A percentile compares a stretch with the other conserved stretches of the same genome.
Evolutionary conservation across 1,139 yeast species (phyloP).

Genomic region (Yamadazyma spencermartinsiae): DNA sequence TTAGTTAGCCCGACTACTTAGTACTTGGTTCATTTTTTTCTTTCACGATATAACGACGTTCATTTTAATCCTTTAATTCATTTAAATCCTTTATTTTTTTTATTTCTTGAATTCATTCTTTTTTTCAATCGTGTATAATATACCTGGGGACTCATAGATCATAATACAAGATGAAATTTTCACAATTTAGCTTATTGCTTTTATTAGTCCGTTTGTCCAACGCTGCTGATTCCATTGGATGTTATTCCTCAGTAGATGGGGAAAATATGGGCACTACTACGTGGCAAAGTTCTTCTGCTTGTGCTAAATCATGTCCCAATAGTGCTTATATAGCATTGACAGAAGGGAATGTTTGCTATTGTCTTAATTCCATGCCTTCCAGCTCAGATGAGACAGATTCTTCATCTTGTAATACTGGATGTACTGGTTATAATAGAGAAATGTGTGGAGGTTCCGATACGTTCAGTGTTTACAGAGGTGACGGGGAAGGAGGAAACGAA

Average conservation of each 20-base stretch:
- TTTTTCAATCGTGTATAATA: constrained; percentile 1
- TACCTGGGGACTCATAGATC: too few relatives aligned
- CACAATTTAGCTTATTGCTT: constrained; percentile 2
- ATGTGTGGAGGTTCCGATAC: constrained; percentile 58
- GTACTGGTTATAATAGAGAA: constrained; percentile 53
- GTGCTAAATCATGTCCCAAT: constrained; percentile 47
- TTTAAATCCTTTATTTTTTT: neutral
- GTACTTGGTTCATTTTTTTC: neutral
- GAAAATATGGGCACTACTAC: constrained; percentile 34
- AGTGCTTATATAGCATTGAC: constrained; percentile 60
- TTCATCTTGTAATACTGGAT: constrained; percentile 42
- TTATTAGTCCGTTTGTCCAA: neutral
- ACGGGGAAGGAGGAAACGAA: constrained; percentile 19
- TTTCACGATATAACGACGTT: constrained; percentile 7
- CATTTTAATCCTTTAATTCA: neutral
- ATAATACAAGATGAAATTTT: constrained; percentile 5
- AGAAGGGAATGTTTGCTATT: constrained; percentile 61
- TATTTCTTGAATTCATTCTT: neutral
- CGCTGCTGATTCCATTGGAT: constrained; percentile 26
- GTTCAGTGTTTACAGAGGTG: constrained; percentile 41
- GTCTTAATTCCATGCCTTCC: constrained; percentile 58
- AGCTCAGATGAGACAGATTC: constrained; percentile 22
- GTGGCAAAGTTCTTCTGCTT: constrained; percentile 53
- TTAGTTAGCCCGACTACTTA: too few relatives aligned
- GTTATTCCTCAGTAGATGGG: constrained; percentile 34